Conservation (phyloP, 208 protist genomes). For the Trichomonas vaginalis region DNA sequence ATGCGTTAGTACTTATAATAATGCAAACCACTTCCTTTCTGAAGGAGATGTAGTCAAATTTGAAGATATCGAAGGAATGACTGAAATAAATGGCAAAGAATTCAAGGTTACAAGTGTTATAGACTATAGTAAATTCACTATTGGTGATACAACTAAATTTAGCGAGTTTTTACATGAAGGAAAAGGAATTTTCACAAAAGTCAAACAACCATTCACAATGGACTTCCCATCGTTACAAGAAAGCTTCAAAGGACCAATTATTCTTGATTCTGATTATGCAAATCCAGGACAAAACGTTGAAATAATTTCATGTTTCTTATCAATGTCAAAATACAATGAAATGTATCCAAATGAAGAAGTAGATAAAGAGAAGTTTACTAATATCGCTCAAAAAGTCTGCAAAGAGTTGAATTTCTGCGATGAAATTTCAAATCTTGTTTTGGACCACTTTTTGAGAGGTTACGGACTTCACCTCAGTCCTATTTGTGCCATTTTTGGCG, state of each 20-base stretch:
- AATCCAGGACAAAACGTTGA: background rate
- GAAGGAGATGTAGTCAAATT: conserved; percentile 58
- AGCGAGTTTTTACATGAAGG: background rate
- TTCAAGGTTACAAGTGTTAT: conserved; percentile 16
- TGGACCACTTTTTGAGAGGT: background rate
- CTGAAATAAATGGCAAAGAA: conserved; percentile 44
- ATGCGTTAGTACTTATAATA: conserved; percentile 48
- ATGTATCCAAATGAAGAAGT: background rate
- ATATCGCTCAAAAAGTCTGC: background rate
- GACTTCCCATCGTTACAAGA: background rate
- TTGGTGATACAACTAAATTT: conserved; percentile 32
- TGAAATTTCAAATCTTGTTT: background rate
- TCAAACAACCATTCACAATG: background rate
- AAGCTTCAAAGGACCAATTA: background rate
- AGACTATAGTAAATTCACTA: conserved; percentile 32
- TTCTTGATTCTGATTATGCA: background rate
- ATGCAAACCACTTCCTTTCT: conserved; percentile 48
- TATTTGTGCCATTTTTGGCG: conserved; percentile 42
- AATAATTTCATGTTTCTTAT: background rate
- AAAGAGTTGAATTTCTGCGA: background rate
- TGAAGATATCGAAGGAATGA: conserved; percentile 57
- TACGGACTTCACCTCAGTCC: conserved; percentile 21
- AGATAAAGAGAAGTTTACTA: background rate
- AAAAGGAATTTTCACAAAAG: background rate
- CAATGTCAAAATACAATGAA: background rate